Conservation (phyloP, 768 basidiomycete genomes). For the Neoboletus subvelutipes region DNA sequence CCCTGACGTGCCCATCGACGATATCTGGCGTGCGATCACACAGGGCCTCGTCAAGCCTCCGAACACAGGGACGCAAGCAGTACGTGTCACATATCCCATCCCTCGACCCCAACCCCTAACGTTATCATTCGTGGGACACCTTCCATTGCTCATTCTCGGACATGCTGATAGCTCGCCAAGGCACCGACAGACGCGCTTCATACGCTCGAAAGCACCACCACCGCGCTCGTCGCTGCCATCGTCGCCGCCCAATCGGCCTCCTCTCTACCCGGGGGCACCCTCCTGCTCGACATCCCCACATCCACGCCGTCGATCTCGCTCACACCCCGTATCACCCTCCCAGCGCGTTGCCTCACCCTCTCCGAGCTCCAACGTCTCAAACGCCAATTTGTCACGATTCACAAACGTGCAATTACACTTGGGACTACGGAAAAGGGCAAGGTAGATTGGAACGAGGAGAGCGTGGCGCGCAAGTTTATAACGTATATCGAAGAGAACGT, state of each 20-base stretch:
- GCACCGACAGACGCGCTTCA: conserved; percentile 89
- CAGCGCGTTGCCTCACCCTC: conserved; percentile 70
- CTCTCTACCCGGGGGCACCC: conserved; percentile 45
- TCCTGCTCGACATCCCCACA: conserved; percentile 33
- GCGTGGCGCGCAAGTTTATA: conserved; percentile 68
- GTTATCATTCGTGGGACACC: not conserved
- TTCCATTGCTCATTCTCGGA: too few species aligned
- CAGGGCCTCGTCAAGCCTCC: conserved; percentile 82
- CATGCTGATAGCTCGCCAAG: conserved; percentile 57
- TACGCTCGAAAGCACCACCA: conserved; percentile 76
- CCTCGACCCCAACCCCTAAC: not conserved
- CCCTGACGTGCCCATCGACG: conserved; percentile 56
- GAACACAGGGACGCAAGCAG: conserved; percentile 77
- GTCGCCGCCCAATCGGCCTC: conserved; percentile 60
- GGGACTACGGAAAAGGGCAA: conserved; percentile 75
- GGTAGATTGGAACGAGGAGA: conserved; percentile 76
- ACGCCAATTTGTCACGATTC: conserved; percentile 86
- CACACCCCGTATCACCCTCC: conserved; percentile 56
- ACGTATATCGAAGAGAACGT: conserved; percentile 71
- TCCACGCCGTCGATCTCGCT: conserved; percentile 37
- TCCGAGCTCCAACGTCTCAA: conserved; percentile 88
- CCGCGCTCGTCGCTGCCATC: conserved; percentile 68
- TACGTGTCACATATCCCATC: conserved; percentile 35
- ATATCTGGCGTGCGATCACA: conserved; percentile 81
- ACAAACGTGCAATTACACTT: conserved; percentile 85